Conservation (phyloP, 148 eudicot species). For the Camellia sinensis region DNA sequence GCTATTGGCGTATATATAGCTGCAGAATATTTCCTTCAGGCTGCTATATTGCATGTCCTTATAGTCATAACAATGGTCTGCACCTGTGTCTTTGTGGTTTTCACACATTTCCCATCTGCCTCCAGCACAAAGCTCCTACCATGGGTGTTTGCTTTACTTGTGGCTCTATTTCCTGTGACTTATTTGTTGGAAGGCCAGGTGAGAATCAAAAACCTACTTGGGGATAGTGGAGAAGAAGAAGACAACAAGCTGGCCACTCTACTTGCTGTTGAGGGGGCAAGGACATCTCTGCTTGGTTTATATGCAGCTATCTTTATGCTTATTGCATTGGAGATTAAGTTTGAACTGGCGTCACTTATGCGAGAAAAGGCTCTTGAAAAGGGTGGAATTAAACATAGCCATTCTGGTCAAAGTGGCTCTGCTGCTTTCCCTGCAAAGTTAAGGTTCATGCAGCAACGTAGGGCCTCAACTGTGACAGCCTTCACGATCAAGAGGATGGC, state of each 20-base stretch:
- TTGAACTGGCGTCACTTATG: constrained; percentile 77
- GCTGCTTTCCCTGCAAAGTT: constrained; percentile 61
- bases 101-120: constrained; percentile 94
- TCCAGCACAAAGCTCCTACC: constrained; percentile 88
- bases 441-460: constrained; percentile 92
- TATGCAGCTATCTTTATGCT: constrained; percentile 98
- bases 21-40: constrained; percentile 89
- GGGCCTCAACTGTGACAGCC: constrained; percentile 60
- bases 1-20: constrained; percentile 87
- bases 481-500: constrained; percentile 85
- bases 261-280: constrained; percentile 92
- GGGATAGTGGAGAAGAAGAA: constrained; percentile 59
- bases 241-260: constrained; percentile 61
- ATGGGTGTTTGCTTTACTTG: constrained; percentile 96
- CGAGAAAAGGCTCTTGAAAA: constrained; percentile 67
- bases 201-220: constrained; percentile 56
- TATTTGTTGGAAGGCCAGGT: constrained; percentile 90
- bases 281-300: constrained; percentile 91
- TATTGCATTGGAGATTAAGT: constrained; percentile 85
- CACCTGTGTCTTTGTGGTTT: constrained; percentile 72
- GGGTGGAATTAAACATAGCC: constrained; percentile 61
- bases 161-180: constrained; percentile 97
- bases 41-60: constrained; percentile 70
- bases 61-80: constrained; percentile 87
- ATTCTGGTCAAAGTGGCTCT: constrained; percentile 56